Evolutionary conservation across 2,329 filamentous ascomycete species (phyloP).

Genomic region (Arthrinium phaeospermum): DNA sequence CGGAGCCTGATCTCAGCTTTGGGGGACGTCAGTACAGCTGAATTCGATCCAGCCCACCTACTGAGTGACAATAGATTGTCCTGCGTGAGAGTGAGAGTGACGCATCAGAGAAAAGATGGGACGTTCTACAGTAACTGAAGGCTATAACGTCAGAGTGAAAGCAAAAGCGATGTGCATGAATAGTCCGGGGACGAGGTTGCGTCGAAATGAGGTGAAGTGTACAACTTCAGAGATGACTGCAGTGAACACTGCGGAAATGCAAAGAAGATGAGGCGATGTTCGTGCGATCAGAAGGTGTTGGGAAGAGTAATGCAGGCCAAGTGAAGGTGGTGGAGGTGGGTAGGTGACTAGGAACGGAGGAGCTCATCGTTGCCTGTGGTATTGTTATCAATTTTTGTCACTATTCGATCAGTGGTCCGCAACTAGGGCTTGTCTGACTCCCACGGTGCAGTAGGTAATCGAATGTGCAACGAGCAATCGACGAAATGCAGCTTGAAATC

Average conservation of each 20-base stretch:
- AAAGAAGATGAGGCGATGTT: background rate
- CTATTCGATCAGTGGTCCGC: background rate
- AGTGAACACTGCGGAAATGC: background rate
- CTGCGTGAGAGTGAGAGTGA: background rate
- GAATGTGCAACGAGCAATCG: background rate
- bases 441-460: background rate
- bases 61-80: background rate
- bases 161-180: background rate
- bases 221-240: background rate
- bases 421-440: background rate
- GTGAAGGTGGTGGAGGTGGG: background rate
- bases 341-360: background rate
- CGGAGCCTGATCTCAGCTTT: background rate
- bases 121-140: conserved; percentile 16
- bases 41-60: conserved; percentile 7
- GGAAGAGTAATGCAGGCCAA: background rate
- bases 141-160: background rate
- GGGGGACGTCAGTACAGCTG: conserved; percentile 1
- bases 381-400: background rate
- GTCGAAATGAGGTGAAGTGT: too few species aligned
- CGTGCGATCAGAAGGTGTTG: background rate
- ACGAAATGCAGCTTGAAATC: background rate
- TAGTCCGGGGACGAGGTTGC: background rate
- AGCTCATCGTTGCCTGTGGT: background rate
- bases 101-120: background rate